A percentile compares a stretch with the other conserved stretches of the same genome.
These are phyloP conservation scores for Coniochaeta sp. DNA, from an alignment of 2,329 filamentous ascomycete species.

Conservation along the genomic window DNA sequence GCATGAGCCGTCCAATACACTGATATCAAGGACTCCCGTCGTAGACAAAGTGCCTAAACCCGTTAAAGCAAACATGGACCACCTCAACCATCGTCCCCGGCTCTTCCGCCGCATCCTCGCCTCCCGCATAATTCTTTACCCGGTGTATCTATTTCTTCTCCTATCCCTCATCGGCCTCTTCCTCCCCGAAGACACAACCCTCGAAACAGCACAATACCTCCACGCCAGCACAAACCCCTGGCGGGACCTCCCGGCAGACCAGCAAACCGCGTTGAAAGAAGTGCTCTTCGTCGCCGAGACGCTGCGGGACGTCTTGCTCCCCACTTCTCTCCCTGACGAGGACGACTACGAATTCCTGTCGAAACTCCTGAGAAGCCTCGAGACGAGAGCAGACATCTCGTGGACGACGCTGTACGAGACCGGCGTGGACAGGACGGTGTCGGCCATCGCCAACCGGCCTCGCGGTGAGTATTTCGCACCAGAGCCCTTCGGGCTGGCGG, in stretches of 20 bases:
- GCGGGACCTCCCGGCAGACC: neutral
- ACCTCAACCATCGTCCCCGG: neutral
- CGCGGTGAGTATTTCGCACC: neutral
- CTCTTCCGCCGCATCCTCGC: neutral
- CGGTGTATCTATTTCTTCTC: neutral
- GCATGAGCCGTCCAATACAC: too few relatives aligned
- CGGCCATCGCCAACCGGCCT: neutral
- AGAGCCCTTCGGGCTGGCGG: neutral
- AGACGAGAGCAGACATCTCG: conserved; percentile 1
- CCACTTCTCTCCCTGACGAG: neutral
- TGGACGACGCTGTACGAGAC: neutral
- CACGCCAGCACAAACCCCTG: conserved; percentile 1
- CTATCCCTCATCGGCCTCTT: neutral
- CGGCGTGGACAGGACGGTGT: neutral
- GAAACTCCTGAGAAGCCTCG: neutral
- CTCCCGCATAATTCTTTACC: neutral
- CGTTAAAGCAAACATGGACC: neutral
- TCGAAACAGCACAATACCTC: neutral
- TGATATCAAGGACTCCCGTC: too few relatives aligned
- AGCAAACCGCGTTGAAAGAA: neutral
- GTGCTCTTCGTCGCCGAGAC: neutral
- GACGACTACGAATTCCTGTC: conserved; percentile 1
- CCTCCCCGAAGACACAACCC: neutral
- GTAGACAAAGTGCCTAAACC: too few relatives aligned
- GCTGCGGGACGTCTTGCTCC: conserved; percentile 1